phyloP scores from a whole-genome alignment of 768 basidiomycete genomes.

The Termitomyces sp. region DNA sequence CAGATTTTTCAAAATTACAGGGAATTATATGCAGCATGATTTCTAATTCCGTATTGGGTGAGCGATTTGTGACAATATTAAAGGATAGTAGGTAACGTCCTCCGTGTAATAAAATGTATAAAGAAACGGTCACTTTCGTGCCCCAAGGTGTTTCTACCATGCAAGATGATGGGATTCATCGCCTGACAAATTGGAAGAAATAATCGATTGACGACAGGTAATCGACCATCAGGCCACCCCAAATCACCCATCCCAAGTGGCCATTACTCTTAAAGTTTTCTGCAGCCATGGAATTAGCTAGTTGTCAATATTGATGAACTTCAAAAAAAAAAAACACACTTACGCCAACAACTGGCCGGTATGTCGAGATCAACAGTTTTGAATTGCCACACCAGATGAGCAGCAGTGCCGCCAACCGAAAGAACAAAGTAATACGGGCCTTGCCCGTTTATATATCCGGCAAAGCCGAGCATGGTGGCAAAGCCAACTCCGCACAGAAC shows the following conservation, averaged over 20 bases:
- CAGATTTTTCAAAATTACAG: too few species aligned
- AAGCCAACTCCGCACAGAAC: conserved; percentile 46
- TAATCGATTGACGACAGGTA: conserved; percentile 18
- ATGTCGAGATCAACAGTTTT: conserved; percentile 34
- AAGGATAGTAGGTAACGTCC: too few species aligned
- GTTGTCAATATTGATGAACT: background rate
- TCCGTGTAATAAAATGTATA: too few species aligned
- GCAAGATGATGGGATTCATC: background rate
- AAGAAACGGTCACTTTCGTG: too few species aligned
- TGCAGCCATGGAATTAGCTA: conserved; percentile 10
- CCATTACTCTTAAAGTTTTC: conserved; percentile 45
- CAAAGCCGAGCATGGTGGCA: conserved; percentile 40
- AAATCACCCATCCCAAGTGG: conserved; percentile 41
- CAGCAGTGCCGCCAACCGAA: conserved; percentile 37
- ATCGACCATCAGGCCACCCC: conserved; percentile 36
- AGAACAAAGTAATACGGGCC: conserved; percentile 40
- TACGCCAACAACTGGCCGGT: conserved; percentile 43
- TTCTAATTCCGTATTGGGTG: too few species aligned
- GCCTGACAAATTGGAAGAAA: background rate
- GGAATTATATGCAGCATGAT: too few species aligned
- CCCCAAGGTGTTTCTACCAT: too few species aligned
- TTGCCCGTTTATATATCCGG: conserved; percentile 49
- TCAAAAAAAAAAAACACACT: conserved; percentile 13
- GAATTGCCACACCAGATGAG: conserved; percentile 44
- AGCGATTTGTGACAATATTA: too few species aligned